phyloP scores from a whole-genome alignment of 2,329 filamentous ascomycete genomes.

The Fulvia fulva region DNA sequence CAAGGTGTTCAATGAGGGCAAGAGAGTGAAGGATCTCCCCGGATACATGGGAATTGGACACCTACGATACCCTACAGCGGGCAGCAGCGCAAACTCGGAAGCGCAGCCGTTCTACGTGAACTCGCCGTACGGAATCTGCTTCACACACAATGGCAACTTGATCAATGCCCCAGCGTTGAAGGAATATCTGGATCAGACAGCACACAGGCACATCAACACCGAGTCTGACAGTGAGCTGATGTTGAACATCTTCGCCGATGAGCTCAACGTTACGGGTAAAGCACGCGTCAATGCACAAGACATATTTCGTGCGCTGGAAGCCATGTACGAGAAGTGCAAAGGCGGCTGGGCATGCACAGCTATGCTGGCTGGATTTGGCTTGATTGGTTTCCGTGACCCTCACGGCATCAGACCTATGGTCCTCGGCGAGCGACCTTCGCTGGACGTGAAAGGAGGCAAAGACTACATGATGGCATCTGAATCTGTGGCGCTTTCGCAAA shows the following conservation, averaged over 20 bases:
- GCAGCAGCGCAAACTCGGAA: constrained; percentile 77
- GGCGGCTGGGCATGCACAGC: constrained; percentile 77
- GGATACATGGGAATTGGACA: constrained; percentile 86
- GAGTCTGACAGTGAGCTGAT: constrained; percentile 85
- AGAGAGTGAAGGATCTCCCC: constrained; percentile 67
- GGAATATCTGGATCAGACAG: constrained; percentile 69
- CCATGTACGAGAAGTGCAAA: constrained; percentile 69
- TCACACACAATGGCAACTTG: constrained; percentile 84
- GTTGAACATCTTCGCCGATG: constrained; percentile 82
- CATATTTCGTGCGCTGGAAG: constrained; percentile 66
- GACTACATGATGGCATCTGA: constrained; percentile 94
- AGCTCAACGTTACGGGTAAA: constrained; percentile 75
- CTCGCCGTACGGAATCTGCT: constrained; percentile 73
- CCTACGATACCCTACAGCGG: constrained; percentile 83
- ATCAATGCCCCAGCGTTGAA: constrained; percentile 72
- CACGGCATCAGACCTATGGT: constrained; percentile 81
- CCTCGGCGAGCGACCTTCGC: constrained; percentile 63
- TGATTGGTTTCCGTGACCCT: constrained; percentile 74
- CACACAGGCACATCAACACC: constrained; percentile 83
- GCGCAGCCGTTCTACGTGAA: constrained; percentile 94
- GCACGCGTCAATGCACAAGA: constrained; percentile 74
- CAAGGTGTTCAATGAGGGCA: constrained; percentile 78
- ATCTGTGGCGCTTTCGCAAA: constrained; percentile 75
- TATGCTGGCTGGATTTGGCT: constrained; percentile 77
- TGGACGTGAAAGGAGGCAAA: constrained; percentile 47